These are phyloP conservation scores for Nannochloris sp. DNA, from an alignment of 139 green algal genomes.

Conservation along the genomic window DNA sequence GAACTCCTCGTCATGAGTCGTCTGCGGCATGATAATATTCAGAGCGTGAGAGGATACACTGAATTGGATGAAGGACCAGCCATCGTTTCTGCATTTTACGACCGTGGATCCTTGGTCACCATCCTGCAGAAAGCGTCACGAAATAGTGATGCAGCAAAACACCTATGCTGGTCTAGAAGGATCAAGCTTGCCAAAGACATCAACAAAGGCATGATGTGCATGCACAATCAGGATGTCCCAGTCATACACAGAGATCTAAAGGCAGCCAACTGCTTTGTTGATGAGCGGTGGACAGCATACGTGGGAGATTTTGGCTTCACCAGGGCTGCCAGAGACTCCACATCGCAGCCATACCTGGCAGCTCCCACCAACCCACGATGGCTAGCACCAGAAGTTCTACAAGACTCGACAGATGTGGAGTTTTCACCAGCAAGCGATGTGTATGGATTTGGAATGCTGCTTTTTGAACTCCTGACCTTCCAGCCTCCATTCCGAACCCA, in stretches of 20 bases:
- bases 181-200: conserved; percentile 3
- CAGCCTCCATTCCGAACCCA: not conserved
- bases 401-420: not conserved
- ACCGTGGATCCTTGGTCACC: not conserved
- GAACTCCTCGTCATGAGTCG: conserved; percentile 1
- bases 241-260: conserved; percentile 15
- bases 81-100: conserved; percentile 8
- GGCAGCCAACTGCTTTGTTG: conserved; percentile 9
- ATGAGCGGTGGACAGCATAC: not conserved
- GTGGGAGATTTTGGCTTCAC: conserved; percentile 12
- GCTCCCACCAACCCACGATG: conserved; percentile 6
- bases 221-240: not conserved
- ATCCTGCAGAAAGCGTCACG: not conserved
- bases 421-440: conserved; percentile 7
- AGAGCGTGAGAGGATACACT: not conserved
- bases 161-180: conserved; percentile 4
- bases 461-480: conserved; percentile 9
- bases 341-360: not conserved
- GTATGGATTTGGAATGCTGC: conserved; percentile 15
- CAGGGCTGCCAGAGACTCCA: not conserved
- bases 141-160: not conserved
- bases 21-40: conserved; percentile 10
- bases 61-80: not conserved
- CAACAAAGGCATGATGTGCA: conserved; percentile 4
- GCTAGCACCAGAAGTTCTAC: conserved; percentile 11